A percentile compares a stretch with the other conserved stretches of the same genome.
These are phyloP conservation scores for Bothriochloa decipiens DNA, from an alignment of 176 grass and related monocot genomes.

Conservation along the genomic window DNA sequence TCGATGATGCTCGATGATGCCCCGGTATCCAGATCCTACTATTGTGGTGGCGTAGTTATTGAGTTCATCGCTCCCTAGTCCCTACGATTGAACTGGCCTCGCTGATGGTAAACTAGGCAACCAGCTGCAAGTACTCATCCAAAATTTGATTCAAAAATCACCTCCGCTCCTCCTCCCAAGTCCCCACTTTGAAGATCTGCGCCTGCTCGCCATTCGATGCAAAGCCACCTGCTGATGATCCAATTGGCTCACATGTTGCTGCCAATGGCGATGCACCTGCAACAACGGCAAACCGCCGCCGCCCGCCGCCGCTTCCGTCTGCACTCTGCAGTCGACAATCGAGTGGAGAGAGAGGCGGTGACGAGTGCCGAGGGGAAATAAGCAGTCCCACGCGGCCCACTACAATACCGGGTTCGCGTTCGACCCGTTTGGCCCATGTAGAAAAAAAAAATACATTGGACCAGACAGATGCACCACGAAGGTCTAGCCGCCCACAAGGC, in stretches of 20 bases:
- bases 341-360: no score
- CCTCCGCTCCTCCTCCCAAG: neutral
- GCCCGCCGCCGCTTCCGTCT: no score
- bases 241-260: neutral
- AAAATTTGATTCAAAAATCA: neutral
- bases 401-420: neutral
- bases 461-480: neutral
- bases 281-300: neutral
- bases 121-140: no score
- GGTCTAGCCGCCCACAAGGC: neutral
- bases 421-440: neutral
- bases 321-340: no score
- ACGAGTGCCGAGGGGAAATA: neutral
- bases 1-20: conserved; percentile 33
- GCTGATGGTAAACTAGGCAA: neutral
- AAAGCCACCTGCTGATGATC: neutral
- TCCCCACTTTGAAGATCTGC: neutral
- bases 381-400: neutral
- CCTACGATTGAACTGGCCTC: neutral
- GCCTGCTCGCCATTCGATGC: neutral
- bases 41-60: neutral
- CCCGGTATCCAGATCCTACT: neutral
- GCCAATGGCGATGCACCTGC: neutral
- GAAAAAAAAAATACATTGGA: neutral
- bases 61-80: neutral